phyloP scores from a whole-genome alignment of 306 rosid genomes.

The Potentilla sterilis region DNA sequence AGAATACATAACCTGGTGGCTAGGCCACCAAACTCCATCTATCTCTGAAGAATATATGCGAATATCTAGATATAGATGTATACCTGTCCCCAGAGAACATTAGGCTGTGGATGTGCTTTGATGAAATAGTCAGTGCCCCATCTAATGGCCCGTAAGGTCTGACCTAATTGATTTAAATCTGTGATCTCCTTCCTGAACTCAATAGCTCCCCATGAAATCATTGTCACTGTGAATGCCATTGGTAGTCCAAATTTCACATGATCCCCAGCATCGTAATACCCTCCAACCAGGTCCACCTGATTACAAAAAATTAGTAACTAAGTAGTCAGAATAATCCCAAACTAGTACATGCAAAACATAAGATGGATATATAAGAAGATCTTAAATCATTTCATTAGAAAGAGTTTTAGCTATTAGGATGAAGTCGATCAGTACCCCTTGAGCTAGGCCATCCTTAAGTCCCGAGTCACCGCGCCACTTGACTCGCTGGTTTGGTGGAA shows the following conservation, averaged over 20 bases:
- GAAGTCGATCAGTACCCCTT: conserved; percentile 45
- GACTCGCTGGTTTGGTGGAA: conserved; percentile 47
- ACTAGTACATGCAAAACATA: background rate
- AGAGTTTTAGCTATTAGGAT: background rate
- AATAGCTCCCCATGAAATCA: conserved; percentile 84
- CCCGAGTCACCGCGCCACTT: conserved; percentile 83
- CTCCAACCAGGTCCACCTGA: conserved; percentile 84
- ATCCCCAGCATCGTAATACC: conserved; percentile 95
- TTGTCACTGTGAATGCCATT: conserved; percentile 75
- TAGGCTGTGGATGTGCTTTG: conserved; percentile 75
- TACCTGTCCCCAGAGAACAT: conserved; percentile 92
- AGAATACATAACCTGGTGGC: background rate
- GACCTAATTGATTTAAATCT: conserved; percentile 51
- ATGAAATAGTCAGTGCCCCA: conserved; percentile 89
- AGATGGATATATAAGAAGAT: background rate
- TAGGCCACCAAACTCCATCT: conserved; percentile 21
- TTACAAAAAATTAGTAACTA: background rate
- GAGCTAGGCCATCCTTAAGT: conserved; percentile 67
- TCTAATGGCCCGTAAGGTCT: conserved; percentile 61
- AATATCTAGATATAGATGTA: background rate
- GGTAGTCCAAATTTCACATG: conserved; percentile 90
- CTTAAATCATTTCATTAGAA: background rate
- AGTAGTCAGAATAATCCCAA: background rate
- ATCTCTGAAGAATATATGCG: background rate
- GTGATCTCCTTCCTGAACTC: conserved; percentile 68